Evolutionary conservation across 306 rosid genomes (phyloP).

Genomic region (Benincasa hispida): DNA sequence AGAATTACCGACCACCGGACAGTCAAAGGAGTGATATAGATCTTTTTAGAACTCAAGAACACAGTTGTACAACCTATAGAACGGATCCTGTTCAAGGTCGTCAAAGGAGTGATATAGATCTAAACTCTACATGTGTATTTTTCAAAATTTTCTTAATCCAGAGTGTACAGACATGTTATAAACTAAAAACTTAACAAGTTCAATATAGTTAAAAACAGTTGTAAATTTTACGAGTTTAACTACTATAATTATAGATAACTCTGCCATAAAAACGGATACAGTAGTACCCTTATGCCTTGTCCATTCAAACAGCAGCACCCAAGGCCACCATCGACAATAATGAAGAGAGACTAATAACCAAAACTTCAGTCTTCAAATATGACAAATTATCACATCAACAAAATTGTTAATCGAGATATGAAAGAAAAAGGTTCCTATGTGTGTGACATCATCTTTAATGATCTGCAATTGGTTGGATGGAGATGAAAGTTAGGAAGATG

Average conservation of each 20-base stretch:
- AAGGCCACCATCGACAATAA: background rate
- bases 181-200: background rate
- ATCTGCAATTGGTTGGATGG: background rate
- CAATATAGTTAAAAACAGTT: background rate
- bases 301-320: background rate
- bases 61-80: too few relatives aligned
- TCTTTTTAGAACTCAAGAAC: too few relatives aligned
- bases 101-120: background rate
- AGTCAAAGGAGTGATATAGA: background rate
- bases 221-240: background rate
- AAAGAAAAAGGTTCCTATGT: background rate
- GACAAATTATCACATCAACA: background rate
- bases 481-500: background rate
- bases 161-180: background rate
- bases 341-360: background rate
- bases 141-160: background rate
- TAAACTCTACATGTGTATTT: background rate
- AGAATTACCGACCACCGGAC: background rate
- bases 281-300: background rate
- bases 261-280: background rate
- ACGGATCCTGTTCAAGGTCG: too few relatives aligned
- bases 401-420: background rate
- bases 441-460: background rate
- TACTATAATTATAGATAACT: background rate
- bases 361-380: background rate